A percentile compares a stretch with the other conserved stretches of the same genome.
Evolutionary conservation across 2,329 filamentous ascomycete genomes (phyloP).

Genomic region (Stenocarpella maydis): DNA sequence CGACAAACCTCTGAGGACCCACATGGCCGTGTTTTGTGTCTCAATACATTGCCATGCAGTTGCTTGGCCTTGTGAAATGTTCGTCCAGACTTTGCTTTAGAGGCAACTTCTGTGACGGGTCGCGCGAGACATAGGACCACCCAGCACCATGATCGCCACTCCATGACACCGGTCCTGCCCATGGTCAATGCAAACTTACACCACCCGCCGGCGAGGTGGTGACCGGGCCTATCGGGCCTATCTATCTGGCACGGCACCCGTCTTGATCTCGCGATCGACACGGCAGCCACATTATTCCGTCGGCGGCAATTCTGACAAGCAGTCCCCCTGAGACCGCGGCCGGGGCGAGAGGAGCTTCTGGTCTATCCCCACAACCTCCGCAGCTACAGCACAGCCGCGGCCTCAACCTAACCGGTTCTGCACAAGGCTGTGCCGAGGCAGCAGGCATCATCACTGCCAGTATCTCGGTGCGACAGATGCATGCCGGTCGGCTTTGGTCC

Average conservation of each 20-base stretch:
- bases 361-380: conserved; percentile 18
- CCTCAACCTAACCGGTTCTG: conserved; percentile 12
- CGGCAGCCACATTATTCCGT: conserved; percentile 7
- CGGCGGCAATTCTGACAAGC: background rate
- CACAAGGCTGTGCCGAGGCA: background rate
- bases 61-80: background rate
- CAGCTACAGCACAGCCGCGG: conserved; percentile 1
- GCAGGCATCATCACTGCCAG: conserved; percentile 20
- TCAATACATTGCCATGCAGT: background rate
- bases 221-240: background rate
- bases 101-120: conserved; percentile 4
- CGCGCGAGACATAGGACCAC: conserved; percentile 4
- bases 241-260: conserved; percentile 13
- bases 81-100: conserved; percentile 8
- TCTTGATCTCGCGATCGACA: background rate
- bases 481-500: background rate
- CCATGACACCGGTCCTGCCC: conserved; percentile 7
- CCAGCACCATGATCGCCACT: background rate
- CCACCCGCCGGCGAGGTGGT: conserved; percentile 8
- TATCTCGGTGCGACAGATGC: conserved; percentile 3
- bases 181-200: background rate
- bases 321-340: background rate
- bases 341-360: background rate
- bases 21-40: background rate
- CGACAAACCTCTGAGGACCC: background rate